These are phyloP conservation scores for Xylariaceae sp. DNA, from an alignment of 2,329 filamentous ascomycete species.

Conservation along the genomic window DNA sequence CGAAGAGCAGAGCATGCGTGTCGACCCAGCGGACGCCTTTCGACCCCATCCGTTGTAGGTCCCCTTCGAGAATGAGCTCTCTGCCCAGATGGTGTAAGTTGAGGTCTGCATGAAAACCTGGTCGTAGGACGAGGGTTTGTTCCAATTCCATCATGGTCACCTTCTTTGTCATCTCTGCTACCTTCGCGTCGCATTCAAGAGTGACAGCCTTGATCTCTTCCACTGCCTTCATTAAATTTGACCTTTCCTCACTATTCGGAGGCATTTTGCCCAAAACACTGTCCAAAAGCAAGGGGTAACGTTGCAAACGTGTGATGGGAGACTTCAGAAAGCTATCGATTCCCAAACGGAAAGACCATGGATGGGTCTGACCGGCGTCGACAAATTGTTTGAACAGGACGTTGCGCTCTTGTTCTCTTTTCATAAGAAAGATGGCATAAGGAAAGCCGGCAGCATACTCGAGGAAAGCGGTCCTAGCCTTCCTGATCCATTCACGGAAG, in stretches of 20 bases:
- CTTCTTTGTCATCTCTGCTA: constrained; percentile 88
- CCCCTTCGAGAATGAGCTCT: constrained; percentile 82
- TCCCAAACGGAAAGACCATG: constrained; percentile 74
- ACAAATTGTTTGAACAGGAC: constrained; percentile 82
- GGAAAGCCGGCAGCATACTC: constrained; percentile 90
- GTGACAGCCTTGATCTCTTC: constrained; percentile 89
- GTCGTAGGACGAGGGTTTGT: constrained; percentile 76
- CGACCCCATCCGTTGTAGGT: constrained; percentile 81
- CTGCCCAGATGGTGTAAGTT: constrained; percentile 93
- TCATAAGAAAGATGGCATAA: constrained; percentile 74
- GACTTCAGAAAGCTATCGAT: constrained; percentile 95
- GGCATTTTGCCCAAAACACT: constrained; percentile 82
- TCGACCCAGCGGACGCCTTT: constrained; percentile 92
- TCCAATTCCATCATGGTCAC: constrained; percentile 83
- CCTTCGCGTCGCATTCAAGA: constrained; percentile 84
- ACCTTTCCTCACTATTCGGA: constrained; percentile 83
- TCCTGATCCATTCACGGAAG: constrained; percentile 96
- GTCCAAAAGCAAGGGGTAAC: constrained; percentile 78
- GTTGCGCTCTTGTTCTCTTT: constrained; percentile 80
- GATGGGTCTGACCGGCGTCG: constrained; percentile 73
- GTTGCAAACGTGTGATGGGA: constrained; percentile 86
- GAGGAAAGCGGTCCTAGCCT: constrained; percentile 82
- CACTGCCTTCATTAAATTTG: constrained; percentile 77
- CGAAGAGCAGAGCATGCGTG: constrained; percentile 88
- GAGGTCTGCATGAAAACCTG: constrained; percentile 82